Evolutionary conservation across 2,329 filamentous ascomycete species (phyloP), one percentile per base, ranked within the genome.

Genomic region (Dactylellina cionopaga): DNA sequence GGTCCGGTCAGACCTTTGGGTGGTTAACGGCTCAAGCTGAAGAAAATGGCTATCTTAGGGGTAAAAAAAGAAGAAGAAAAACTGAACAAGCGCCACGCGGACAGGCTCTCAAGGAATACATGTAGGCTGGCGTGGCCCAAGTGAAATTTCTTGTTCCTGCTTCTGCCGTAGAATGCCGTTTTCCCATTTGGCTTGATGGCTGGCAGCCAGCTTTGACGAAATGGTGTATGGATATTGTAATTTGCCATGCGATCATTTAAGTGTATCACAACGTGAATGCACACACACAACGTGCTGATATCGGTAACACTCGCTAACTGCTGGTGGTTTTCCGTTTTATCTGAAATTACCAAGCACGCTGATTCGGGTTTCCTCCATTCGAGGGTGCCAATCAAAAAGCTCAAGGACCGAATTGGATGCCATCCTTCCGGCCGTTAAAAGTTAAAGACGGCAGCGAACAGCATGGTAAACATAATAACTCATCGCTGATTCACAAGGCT

Each of bases 231-330:
- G 56, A 55, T 49, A 52, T 62, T 62, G 65, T 47, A 47, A 71
- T 63, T 71, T 52, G 65, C 65, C 65, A 71, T 71, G 65, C 56
- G 43, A 49, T 54, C 27, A 22, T 56, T 56, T 65, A 64, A 71
- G 24, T 47, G 31, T 44, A 47, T 35, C 51, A 41, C 29, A 56
- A 66, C 51, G 41, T 66, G 51, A 66, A 55, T 55, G 41, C 39
- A 44, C 51, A 41, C n/a, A n/a, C 10, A 33, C 56, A 71, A 71
- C 65, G 65, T 71, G 65, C 55, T 66, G 49, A 31, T n/a, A 29
- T 56, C 51, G 62, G 62, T 66, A 56, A 24, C 46, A 5, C n/a
- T 31, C 33, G 47, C 43, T 44, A 64, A 25, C 46, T 55, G 54
- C 47, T 13, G 17, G 31, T 22, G 49, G 43, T 33, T 43, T 6